These are phyloP conservation scores for Zygotorulaspora florentina DNA, from an alignment of 805 yeast species.

Conservation along the genomic window DNA sequence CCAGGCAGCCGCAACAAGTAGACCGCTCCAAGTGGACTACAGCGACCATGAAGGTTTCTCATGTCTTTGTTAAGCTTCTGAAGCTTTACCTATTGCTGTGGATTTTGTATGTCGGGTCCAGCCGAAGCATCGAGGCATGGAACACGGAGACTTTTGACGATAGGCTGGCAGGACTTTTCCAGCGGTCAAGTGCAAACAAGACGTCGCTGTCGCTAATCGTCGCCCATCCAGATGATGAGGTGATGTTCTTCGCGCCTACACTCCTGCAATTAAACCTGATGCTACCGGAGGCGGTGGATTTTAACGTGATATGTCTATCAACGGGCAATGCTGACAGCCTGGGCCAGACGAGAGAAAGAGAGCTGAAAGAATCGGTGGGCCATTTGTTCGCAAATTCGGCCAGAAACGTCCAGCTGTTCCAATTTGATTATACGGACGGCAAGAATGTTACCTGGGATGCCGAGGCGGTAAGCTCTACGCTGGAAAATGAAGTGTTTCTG, in stretches of 20 bases:
- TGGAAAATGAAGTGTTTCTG: constrained; percentile 8
- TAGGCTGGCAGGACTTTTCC: neutral
- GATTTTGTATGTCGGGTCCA: constrained; percentile 6
- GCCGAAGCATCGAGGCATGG: constrained; percentile 8
- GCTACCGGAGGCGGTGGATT: constrained; percentile 16
- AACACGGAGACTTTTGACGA: constrained; percentile 4
- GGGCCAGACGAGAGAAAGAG: constrained; percentile 60
- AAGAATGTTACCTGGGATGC: constrained; percentile 64
- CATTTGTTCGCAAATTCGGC: constrained; percentile 17
- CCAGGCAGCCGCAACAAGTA: no score
- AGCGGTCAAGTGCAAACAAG: neutral
- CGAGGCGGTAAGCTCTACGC: constrained; percentile 19
- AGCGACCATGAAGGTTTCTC: constrained; percentile 8
- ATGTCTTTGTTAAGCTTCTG: constrained; percentile 6
- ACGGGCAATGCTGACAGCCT: constrained; percentile 73
- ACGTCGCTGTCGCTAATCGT: constrained; percentile 43
- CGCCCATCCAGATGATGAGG: constrained; percentile 98
- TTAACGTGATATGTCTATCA: constrained; percentile 67
- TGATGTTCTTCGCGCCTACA: constrained; percentile 89
- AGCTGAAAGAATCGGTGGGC: constrained; percentile 40
- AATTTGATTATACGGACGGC: constrained; percentile 56
- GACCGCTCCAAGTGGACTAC: no score
- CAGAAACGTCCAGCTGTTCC: constrained; percentile 17
- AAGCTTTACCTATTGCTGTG: constrained; percentile 12
- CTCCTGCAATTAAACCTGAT: constrained; percentile 22